phyloP scores from a whole-genome alignment of 78 protist genomes.

The Emiliania huxleyi region DNA sequence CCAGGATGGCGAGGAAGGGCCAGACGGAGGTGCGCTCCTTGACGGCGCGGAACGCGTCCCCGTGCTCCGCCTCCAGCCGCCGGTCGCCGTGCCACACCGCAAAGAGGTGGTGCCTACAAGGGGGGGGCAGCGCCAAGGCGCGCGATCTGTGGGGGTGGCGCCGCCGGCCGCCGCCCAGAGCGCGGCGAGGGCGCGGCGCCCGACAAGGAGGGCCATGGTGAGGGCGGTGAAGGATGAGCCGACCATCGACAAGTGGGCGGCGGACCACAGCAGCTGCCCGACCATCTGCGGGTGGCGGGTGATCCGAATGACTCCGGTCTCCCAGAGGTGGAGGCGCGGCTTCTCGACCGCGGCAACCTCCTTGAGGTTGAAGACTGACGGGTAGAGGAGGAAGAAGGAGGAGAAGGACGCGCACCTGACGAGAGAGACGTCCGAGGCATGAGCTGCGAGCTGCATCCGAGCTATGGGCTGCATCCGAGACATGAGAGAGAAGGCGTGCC shows the following conservation, averaged over 20 bases:
- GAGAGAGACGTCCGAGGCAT: not conserved
- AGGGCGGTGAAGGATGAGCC: not conserved
- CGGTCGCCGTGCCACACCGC: slow-evolving; percentile 6
- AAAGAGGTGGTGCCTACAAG: slow-evolving; percentile 29
- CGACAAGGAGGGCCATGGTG: not conserved
- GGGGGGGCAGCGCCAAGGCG: no score
- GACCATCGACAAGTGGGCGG: not conserved
- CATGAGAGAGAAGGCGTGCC: no score
- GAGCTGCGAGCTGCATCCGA: no score
- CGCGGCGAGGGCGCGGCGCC: no score
- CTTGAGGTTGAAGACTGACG: not conserved
- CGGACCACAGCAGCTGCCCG: not conserved
- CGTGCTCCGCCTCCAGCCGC: not conserved
- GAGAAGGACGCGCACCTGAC: not conserved
- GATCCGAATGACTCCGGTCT: not conserved
- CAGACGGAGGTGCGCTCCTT: not conserved
- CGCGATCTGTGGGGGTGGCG: no score
- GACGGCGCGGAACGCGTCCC: not conserved
- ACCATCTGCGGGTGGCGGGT: slow-evolving; percentile 32
- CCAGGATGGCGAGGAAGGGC: not conserved
- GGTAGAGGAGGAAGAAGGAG: slow-evolving; percentile 31
- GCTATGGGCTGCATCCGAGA: no score
- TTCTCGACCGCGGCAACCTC: not conserved
- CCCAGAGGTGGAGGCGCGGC: slow-evolving; percentile 8
- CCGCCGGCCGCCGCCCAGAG: no score